phyloP scores from a whole-genome alignment of 805 yeast genomes.

The Monosporozyma aquatica region DNA sequence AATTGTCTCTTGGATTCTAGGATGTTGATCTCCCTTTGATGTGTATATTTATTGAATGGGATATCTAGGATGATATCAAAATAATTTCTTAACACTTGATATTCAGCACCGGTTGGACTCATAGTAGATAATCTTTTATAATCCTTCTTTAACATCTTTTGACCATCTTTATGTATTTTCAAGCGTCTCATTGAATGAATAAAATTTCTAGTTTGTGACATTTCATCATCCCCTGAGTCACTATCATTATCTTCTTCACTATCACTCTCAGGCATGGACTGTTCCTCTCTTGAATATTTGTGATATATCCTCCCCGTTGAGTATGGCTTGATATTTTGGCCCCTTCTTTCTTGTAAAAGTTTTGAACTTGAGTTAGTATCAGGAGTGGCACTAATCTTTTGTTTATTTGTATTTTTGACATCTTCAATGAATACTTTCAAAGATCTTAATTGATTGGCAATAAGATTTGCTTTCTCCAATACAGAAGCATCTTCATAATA shows the following conservation, averaged over 20 bases:
- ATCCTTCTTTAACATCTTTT: constrained; percentile 82
- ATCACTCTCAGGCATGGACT: too few species aligned
- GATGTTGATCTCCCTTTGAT: constrained; percentile 72
- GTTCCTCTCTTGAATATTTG: too few species aligned
- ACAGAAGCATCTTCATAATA: constrained; percentile 43
- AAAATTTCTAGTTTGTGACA: constrained; percentile 67
- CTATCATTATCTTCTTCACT: constrained; percentile 23
- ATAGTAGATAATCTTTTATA: constrained; percentile 66
- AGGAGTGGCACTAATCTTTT: background rate
- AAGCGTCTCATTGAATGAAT: constrained; percentile 64
- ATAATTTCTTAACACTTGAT: constrained; percentile 78
- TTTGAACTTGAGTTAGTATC: background rate
- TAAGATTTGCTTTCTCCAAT: constrained; percentile 44
- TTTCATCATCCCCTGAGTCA: constrained; percentile 70
- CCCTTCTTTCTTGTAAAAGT: too few species aligned
- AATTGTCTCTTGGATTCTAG: constrained; percentile 53
- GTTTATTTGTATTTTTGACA: constrained; percentile 26
- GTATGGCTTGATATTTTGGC: too few species aligned
- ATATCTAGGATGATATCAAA: constrained; percentile 88
- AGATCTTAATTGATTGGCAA: constrained; percentile 47
- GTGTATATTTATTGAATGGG: constrained; percentile 81
- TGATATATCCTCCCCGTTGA: background rate
- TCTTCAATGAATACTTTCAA: constrained; percentile 42
- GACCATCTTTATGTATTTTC: constrained; percentile 70
- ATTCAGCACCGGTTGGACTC: constrained; percentile 83